Base-by-base conservation (phyloP, 179 eudicot genomes). In the Gypsophila paniculata region DNA sequence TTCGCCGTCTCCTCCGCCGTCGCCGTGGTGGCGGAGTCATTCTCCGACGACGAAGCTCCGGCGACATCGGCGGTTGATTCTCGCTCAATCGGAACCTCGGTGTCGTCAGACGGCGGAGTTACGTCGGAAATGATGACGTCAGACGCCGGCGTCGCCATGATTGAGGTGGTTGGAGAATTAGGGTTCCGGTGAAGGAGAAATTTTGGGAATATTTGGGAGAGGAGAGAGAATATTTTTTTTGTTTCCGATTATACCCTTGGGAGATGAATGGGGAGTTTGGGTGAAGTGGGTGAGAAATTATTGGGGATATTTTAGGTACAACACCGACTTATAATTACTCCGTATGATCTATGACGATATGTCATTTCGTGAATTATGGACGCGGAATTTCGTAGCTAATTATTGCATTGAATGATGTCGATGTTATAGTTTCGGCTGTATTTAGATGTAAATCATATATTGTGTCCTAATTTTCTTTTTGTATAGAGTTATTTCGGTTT, bases 141-240 rank as follows among this genome's bases (percentile, higher is more conserved):
- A 42, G 8, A 6, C 46, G 46, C 72, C 80, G 81, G 66, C 60
- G 70, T 62, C 73, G 80, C 85, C 83, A 77, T 82, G 5, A 46
- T 13, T 65, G 10, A 18, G 68, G 18, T 59, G 39, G 46, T 39
- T 22, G 18, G 77, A 63, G 63, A 34, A 49, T 54, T 58, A 74
- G 83, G 78, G 70, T 84, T 79, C 75, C 82, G 74, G 71, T 71
- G 64, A 2, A 69, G 70, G 22, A 6, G 68, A 38, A 61, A 44
- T 46, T 32, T 23, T 55, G 29, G 74, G 49, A 59, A 61, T 34
- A 32, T 4, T 59, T 53, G 26, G 18, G 68, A 9, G 26, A 34
- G 72, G 73, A 68, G 51, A 72, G 73, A 67, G 62, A 66, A 73
- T 22, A 36, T 3, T 42, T 65, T 42, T 65, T 65, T 21, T 3